These are phyloP conservation scores for Hansenula anomala DNA, from an alignment of 1,139 yeast genomes.

Conservation along the genomic window DNA sequence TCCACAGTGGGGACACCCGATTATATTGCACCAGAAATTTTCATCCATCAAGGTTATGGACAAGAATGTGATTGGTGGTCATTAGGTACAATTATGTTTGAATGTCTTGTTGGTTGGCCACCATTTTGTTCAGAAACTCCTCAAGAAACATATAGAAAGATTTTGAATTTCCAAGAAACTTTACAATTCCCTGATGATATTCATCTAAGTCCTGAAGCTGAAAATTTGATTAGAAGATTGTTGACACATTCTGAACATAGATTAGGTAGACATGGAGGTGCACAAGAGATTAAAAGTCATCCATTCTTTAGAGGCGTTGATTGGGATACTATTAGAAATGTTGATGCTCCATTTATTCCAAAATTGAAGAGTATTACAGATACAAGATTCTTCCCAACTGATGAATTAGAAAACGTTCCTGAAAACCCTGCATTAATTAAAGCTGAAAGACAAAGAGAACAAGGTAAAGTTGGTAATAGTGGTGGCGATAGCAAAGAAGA, in stretches of 20 bases:
- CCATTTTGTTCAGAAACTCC: slow-evolving; percentile 99
- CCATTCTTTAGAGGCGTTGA: slow-evolving; percentile 96
- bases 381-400: slow-evolving; percentile 97
- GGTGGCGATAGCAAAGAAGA: slow-evolving; percentile 66
- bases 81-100: slow-evolving; percentile 97
- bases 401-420: slow-evolving; percentile 92
- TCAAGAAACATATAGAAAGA: slow-evolving; percentile 95
- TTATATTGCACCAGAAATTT: slow-evolving; percentile 97
- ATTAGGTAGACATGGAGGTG: slow-evolving; percentile 89
- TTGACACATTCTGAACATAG: slow-evolving; percentile 83
- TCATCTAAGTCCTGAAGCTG: slow-evolving; percentile 90
- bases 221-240: slow-evolving; percentile 80
- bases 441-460: slow-evolving; percentile 50
- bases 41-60: slow-evolving; percentile 95
- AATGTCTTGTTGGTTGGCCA: slow-evolving; percentile 98
- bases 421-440: slow-evolving; percentile 82
- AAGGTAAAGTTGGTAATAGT: slow-evolving; percentile 25
- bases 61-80: slow-evolving; percentile 99
- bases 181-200: slow-evolving; percentile 93
- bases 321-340: slow-evolving; percentile 90
- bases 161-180: slow-evolving; percentile 92
- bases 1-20: slow-evolving; percentile 99
- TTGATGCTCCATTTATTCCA: slow-evolving; percentile 93
- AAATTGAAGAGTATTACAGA: slow-evolving; percentile 84
- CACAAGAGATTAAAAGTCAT: slow-evolving; percentile 86